Conservation (phyloP, 2,329 filamentous ascomycete species). For the Xylaria sp. region DNA sequence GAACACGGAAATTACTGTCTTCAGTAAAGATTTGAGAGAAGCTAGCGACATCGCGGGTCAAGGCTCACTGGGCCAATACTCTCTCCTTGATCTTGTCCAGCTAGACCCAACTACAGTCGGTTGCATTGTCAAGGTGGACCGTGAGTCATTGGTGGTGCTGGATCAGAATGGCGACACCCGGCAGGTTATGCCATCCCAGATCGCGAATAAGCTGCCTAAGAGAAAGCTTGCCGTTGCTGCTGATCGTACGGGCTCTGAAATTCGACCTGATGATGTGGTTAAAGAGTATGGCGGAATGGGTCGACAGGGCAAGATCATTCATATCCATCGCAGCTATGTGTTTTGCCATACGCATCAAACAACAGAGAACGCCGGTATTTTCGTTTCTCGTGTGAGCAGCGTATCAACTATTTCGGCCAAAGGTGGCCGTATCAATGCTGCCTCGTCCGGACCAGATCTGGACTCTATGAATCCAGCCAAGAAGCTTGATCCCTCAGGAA, state of each 20-base stretch:
- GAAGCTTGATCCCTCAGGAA: slow-evolving; percentile 72
- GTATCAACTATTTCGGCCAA: slow-evolving; percentile 94
- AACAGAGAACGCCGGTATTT: slow-evolving; percentile 88
- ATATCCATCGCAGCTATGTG: slow-evolving; percentile 92
- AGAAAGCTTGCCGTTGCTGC: slow-evolving; percentile 89
- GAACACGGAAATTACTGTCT: slow-evolving; percentile 94
- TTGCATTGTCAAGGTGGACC: slow-evolving; percentile 93
- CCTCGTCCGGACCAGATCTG: slow-evolving; percentile 77
- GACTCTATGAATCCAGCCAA: slow-evolving; percentile 92
- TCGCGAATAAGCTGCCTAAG: slow-evolving; percentile 86
- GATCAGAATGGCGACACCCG: slow-evolving; percentile 89
- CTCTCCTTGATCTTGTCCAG: slow-evolving; percentile 93
- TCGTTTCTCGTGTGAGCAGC: slow-evolving; percentile 85
- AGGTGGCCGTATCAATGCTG: slow-evolving; percentile 77
- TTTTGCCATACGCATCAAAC: slow-evolving; percentile 88
- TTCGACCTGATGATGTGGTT: slow-evolving; percentile 89
- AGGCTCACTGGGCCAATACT: slow-evolving; percentile 85
- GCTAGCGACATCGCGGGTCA: slow-evolving; percentile 91
- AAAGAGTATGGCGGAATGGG: slow-evolving; percentile 89
- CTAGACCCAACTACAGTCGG: slow-evolving; percentile 92
- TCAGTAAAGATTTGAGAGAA: slow-evolving; percentile 95
- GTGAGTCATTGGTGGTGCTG: slow-evolving; percentile 87
- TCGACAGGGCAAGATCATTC: slow-evolving; percentile 87
- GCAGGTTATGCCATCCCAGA: slow-evolving; percentile 87
- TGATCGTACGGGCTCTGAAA: slow-evolving; percentile 92